These are phyloP conservation scores for Verticillium tricorpus DNA, from an alignment of 2,329 filamentous ascomycete genomes.

Conservation along the genomic window DNA sequence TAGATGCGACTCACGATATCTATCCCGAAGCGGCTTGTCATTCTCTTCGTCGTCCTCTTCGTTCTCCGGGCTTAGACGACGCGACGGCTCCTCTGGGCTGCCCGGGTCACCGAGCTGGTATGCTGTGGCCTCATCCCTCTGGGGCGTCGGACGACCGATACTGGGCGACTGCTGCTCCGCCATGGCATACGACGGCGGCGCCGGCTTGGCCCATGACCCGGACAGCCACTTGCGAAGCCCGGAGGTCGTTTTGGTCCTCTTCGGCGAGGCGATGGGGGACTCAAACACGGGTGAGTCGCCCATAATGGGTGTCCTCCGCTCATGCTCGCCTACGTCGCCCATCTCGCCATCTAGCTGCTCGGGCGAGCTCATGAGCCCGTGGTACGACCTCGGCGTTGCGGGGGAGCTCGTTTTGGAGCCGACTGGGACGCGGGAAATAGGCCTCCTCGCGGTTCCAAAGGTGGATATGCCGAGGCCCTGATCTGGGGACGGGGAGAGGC, in stretches of 20 bases:
- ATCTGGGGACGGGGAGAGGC: background rate
- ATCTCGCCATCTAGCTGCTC: background rate
- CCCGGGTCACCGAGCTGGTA: background rate
- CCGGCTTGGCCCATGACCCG: background rate
- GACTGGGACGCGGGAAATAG: constrained; percentile 6
- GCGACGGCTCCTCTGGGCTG: background rate
- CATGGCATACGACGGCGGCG: background rate
- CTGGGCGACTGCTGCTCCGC: background rate
- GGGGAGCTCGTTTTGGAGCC: constrained; percentile 10
- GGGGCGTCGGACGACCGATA: background rate
- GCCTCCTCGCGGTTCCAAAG: constrained; percentile 1
- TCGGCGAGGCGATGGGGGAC: background rate
- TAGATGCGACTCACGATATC: constrained; percentile 18
- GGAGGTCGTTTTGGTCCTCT: background rate
- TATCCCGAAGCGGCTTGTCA: constrained; percentile 22
- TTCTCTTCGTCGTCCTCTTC: constrained; percentile 14
- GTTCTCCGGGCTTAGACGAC: background rate
- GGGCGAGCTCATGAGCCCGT: background rate
- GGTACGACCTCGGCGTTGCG: constrained; percentile 2
- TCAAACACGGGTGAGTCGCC: background rate
- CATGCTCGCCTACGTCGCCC: background rate
- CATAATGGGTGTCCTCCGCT: background rate
- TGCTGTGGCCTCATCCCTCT: background rate
- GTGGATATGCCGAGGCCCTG: background rate
- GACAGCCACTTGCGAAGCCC: background rate